Evolutionary conservation across 768 basidiomycete genomes (phyloP), one percentile per base, ranked within the genome.

Genomic region (Calocybe indica): DNA sequence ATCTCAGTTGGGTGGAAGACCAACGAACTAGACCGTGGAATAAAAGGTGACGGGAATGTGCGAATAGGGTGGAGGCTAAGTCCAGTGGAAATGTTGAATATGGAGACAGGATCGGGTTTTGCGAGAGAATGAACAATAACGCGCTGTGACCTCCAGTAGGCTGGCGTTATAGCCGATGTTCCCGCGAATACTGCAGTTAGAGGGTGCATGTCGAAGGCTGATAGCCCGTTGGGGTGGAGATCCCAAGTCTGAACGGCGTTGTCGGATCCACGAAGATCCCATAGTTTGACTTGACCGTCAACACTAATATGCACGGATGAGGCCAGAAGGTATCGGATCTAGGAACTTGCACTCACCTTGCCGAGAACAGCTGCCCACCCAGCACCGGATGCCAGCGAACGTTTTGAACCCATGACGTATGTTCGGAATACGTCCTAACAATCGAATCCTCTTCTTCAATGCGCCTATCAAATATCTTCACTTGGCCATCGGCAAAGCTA

Each of bases 381-480:
- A 77, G 67, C 5, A 73, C 79, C 1, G 88, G 80, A 64, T 95
- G 88, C 75, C 91, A 87, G 51, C 83, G 81, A 30, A 90, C 91
- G 55, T 86, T 93, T 62, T 92, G 90, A 6, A 98, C 81, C 92
- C 93, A 97, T 7, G 88, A 80, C 7, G 73, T 66, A 63, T 95
- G 94, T 30, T 82, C 79, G 36, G 74, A 68, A 60, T 88, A 94
- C 2, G 79, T 79, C 43, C 86, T 73, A 12, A 96, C 80, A 12
- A 95, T 83, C 5, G 90, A 82, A 48, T 92, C 83, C 6, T 92
- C 85, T 44, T 85, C 83, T 52, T 85, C 81, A 9, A 91, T 64
- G n/a, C 96, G 81, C 32, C 88, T 84, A 69, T 99, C 96, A 66
- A 93, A 98, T 2, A 96, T 72, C 56, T 88, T 85, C 45, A 98